Evolutionary conservation across 805 yeast genomes (phyloP), one percentile per base, ranked within the genome.

Genomic region (Saccharomycopsis olivae): DNA sequence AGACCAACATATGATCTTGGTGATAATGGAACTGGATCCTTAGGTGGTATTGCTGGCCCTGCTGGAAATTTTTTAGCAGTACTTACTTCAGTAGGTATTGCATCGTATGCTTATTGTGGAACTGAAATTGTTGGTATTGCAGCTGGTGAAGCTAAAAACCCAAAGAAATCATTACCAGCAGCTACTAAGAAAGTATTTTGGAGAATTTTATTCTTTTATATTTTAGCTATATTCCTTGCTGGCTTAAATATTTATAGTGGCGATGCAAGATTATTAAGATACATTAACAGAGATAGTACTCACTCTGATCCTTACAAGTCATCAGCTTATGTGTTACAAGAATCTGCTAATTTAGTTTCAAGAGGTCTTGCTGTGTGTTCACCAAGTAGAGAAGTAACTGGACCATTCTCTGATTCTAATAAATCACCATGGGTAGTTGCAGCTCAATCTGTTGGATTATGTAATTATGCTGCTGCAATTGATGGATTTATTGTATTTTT

Each of bases 131-230:
- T 85, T 10, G 75, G 83, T 47, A 73, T 83, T 40, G 89, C 92
- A 2, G 86, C 89, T 5, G 83, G 88, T 56, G 95, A 84, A 56
- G 82, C 88, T n/a, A 65, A 78, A 45, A 78, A 81, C 48, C 94
- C 95, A 4, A 64, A 92, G 48, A 73, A 68, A 46, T 76, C 89
- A 0, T 64, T 84, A 14, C 94, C 94, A 1, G 68, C 77, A 9
- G 89, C 92, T 1, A 81, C 88, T 2, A 75, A 68, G 49, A 66
- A 80, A 49, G 84, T 82, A 2, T 81, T 82, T 53, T 78, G 82
- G 68, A 64, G 88, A 51, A 71, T 84, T 28, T 51, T 78, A 4
- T 54, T 79, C 1, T 70, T 82, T 47, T 84, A 83, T 56, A 56
- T 82, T 34, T 54, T 83, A 15, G 72, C 85, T 2, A 68, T 79